Evolutionary conservation across 306 rosid species (phyloP), one percentile per base, ranked within the genome.

Genomic region (Biancaea sappan): DNA sequence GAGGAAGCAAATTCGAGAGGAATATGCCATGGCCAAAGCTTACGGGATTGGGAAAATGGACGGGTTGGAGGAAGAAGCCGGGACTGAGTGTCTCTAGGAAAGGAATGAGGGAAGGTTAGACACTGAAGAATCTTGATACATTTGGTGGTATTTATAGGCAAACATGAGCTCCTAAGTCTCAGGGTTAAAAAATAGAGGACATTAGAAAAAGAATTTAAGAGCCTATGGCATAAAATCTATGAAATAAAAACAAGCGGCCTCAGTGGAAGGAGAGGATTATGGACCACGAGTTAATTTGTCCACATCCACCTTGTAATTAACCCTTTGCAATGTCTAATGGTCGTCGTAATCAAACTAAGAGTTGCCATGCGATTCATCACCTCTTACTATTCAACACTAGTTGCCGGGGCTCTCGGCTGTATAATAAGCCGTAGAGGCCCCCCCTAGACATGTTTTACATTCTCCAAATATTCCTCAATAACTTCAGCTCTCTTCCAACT

Each of bases 1-100:
- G 76, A 83, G 58, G 10, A 90, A 72, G 83, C 66, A 77, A 69
- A 82, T 70, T 59, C 58, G 77, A 38, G 54, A 51, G n/a, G 75
- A 64, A 65, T 72, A 65, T 46, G 85, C 93, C 98, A 90, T 92
- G 32, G 25, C 41, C 22, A 9, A 18, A 11, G 6, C 19, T 18
- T 29, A 77, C 22, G 15, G 47, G 47, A 0, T 13, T 13, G 4
- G 16, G 4, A 1, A 31, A 31, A 18, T 14, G 5, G 14, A 13
- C n/a, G 48, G 18, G 15, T 46, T 46, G 51, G 3, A 18, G 18
- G 7, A 48, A 48, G 24, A 48, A 48, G 22, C n/a, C n/a, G n/a
- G n/a, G n/a, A n/a, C n/a, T 46, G 21, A 46, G 54, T 48, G 54
- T 16, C 54, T 48, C 37, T 34, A 34, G 1, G 37, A 2, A 15